Evolutionary conservation across 176 grass and related monocot genomes (phyloP), one percentile per base, ranked within the genome.

Genomic region (Bolboschoenus planiculmis): DNA sequence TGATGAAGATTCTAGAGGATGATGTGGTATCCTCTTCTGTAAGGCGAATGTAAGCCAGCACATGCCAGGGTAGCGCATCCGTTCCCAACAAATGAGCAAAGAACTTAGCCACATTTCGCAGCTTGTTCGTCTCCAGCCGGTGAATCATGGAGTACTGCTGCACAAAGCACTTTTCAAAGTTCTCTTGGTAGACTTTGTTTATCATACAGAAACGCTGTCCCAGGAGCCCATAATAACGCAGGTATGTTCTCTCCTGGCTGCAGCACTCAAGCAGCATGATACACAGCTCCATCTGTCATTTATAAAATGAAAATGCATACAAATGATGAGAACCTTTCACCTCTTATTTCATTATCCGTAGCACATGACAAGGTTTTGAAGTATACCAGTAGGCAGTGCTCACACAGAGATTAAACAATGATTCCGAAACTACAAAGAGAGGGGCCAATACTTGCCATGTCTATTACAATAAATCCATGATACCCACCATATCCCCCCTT

Each of bases 71-170:
- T 8, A 98, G 90, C 0, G 90, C 95, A 80, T 93, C 85, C 18
- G 95, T 98, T 18, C 92, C 95, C 79, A 93, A 91, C 37, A 98
- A 78, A 86, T 98, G 95, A 0, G 92, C 95, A 79, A 98, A 98
- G 72, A 98, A 98, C 50, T 98, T 98, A 13, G 95, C 95, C 10
- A 98, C 95, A 86, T 95, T 98, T 35, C 95, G 88, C 34, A 98
- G 33, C 84, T 98, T 98, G 48, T 95, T 98, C 27, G 95, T 98
- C 82, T 98, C 92, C 0, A 95, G 89, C 5, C 92, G 87, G 68
- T 98, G 95, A 75, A 95, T 95, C 95, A 98, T 98, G 1, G 90
- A 95, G 87, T 98, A 98, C 40, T 98, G 95, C 15, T 98, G 92
- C 2, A 98, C 92, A 24, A 98, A 95, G 55, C 89, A 98, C 39